Percentiles rank a stretch among this genome's conserved stretches.
Evolutionary conservation across 352 stramenopile genomes (phyloP).

Genomic region (Globisporangium viniferum): DNA sequence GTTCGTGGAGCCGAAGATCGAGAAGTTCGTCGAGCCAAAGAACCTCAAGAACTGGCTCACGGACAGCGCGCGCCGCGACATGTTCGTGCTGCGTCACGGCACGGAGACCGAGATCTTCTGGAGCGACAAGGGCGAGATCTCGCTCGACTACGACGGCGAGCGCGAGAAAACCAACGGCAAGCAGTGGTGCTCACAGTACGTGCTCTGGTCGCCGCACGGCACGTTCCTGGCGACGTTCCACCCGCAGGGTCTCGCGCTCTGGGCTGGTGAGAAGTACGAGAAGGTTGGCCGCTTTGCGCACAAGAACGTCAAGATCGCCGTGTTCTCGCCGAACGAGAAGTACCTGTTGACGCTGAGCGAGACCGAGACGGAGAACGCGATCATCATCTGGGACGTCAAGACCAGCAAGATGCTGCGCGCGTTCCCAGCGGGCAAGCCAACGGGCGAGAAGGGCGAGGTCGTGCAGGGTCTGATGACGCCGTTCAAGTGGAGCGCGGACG

Average conservation of each 20-base stretch:
- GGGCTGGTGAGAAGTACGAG: constrained; percentile 96
- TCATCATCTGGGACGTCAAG: constrained; percentile 97
- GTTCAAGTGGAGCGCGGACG: constrained; percentile 96
- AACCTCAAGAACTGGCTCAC: constrained; percentile 94
- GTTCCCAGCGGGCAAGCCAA: constrained; percentile 80
- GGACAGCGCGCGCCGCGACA: constrained; percentile 90
- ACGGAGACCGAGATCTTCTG: constrained; percentile 97
- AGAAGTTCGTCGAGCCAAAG: constrained; percentile 89
- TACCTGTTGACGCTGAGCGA: constrained; percentile 98
- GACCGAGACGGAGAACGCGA: constrained; percentile 89
- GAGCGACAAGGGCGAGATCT: constrained; percentile 87
- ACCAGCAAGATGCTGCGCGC: constrained; percentile 83
- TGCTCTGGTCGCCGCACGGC: constrained; percentile 96
- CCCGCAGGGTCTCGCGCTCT: constrained; percentile 95
- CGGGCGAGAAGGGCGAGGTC: constrained; percentile 65
- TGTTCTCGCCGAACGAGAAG: constrained; percentile 96
- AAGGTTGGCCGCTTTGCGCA: constrained; percentile 97
- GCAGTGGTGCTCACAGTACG: constrained; percentile 98
- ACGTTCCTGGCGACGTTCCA: constrained; percentile 98
- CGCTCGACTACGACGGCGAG: constrained; percentile 94
- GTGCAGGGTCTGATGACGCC: constrained; percentile 78
- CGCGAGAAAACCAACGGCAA: constrained; percentile 95
- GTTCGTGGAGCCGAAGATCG: constrained; percentile 80
- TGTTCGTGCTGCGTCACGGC: constrained; percentile 93
- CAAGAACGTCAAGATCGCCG: constrained; percentile 91